Evolutionary conservation across 2,329 filamentous ascomycete genomes (phyloP).

Genomic region (Ophiostoma quercus): DNA sequence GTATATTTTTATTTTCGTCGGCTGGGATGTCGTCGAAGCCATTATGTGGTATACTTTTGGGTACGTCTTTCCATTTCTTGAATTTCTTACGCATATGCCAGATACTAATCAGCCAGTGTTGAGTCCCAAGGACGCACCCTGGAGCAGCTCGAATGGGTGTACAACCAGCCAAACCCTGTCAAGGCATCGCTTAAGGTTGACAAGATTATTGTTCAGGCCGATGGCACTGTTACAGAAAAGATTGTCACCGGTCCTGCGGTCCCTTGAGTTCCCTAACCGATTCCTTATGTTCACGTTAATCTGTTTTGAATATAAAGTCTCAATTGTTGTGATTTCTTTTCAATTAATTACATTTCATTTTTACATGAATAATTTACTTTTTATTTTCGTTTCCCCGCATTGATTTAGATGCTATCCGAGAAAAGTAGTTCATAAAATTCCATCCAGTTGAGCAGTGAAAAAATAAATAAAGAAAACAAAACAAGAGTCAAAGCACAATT

Average conservation of each 20-base stretch:
- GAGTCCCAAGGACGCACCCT: constrained; percentile 47
- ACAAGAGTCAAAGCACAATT: too few relatives aligned
- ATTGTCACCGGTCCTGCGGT: background rate
- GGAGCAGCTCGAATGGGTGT: constrained; percentile 48
- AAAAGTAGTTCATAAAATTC: too few relatives aligned
- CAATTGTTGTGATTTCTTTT: too few relatives aligned
- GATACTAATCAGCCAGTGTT: constrained; percentile 41
- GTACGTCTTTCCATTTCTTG: background rate
- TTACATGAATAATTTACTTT: too few relatives aligned
- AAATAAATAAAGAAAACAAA: too few relatives aligned
- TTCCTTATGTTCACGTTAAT: background rate
- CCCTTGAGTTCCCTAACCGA: background rate
- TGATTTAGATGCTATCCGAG: too few relatives aligned
- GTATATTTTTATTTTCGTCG: constrained; percentile 39
- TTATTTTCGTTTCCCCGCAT: too few relatives aligned
- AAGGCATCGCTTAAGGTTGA: constrained; percentile 45
- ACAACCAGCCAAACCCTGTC: constrained; percentile 46
- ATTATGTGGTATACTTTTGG: background rate
- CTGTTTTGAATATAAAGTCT: too few relatives aligned
- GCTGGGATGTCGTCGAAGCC: background rate
- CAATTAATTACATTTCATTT: too few relatives aligned
- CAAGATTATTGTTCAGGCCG: constrained; percentile 43
- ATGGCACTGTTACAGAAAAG: constrained; percentile 37
- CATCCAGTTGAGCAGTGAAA: too few relatives aligned
- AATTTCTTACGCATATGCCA: background rate